Conservation (phyloP, 2,329 filamentous ascomycete genomes). For the Verticillium dahliae region DNA sequence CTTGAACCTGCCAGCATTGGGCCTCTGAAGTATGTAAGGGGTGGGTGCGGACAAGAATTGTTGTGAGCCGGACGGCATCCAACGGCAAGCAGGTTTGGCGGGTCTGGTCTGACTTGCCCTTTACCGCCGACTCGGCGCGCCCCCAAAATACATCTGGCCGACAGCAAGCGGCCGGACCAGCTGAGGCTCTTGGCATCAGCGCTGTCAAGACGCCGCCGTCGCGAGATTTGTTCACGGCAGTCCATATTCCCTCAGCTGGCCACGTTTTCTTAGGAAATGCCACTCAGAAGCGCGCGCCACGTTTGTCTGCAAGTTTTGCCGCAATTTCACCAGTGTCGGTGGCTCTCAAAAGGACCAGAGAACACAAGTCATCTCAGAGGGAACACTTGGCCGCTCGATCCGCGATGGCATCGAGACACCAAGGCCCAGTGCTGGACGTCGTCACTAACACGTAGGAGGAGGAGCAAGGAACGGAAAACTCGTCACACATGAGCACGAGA, state of each 20-base stretch:
- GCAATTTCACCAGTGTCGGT: neutral
- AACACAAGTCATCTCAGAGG: neutral
- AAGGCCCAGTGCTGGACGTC: neutral
- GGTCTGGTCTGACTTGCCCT: neutral
- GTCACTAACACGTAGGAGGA: neutral
- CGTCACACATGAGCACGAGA: neutral
- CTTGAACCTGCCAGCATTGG: neutral
- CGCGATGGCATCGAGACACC: neutral
- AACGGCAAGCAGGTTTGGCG: neutral
- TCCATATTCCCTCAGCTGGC: neutral
- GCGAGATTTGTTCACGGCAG: neutral
- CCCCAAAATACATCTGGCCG: neutral
- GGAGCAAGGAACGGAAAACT: neutral
- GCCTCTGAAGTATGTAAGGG: neutral
- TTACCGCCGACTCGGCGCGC: neutral
- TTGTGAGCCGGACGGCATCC: neutral
- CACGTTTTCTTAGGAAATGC: neutral
- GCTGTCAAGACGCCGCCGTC: neutral
- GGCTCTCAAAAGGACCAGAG: neutral
- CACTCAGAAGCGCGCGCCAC: neutral
- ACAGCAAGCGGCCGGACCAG: neutral
- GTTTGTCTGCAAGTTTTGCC: neutral
- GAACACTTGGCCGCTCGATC: neutral
- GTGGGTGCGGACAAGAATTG: neutral
- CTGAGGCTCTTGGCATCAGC: neutral